Evolutionary conservation across 2,329 filamentous ascomycete genomes (phyloP), one percentile per base, ranked within the genome.

Genomic region (Calonectria crousiana): DNA sequence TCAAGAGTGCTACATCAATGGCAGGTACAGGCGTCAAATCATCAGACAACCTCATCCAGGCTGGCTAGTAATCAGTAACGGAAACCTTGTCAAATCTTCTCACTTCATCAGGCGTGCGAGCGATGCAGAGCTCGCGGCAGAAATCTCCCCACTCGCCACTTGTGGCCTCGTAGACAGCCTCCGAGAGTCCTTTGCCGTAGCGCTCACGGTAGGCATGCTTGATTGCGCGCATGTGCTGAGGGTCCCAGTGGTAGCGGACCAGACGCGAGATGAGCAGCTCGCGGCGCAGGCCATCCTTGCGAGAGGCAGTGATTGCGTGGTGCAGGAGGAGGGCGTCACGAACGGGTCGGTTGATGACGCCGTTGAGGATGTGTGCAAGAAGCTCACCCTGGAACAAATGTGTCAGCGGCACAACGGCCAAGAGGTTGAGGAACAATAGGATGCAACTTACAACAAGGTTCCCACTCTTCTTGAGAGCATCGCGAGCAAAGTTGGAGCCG

Each of bases 321-420:
- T 98, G 93, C 2, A 99, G 89, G 3, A 98, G 92, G 47, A 98
- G 90, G 4, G 96, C 95, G 84, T 98, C 97, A 70, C 97, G 95
- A 76, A 98, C 95, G 8, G 97, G 96, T 73, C 94, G 94, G 87
- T 98, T 98, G 87, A 98, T 98, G 72, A 98, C 93, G 81, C 97
- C 97, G 86, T 98, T 98, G 81, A 99, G 93, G 79, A 98, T 95
- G 85, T 98, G 97, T 0, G 95, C 95, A 47, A 98, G 92, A 26
- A 98, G 92, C 87, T 99, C 97, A 77, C 97, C 97, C 96, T 98
- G 78, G 58, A 41, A 47, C 8, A 41, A 4, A 53, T 38, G n/a
- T 32, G 70, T 76, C 60, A 75, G 69, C n/a, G 51, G 38, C 32
- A 23, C 9, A 26, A 28, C 3, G 14, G 16, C 4, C 3, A 18